phyloP scores from a whole-genome alignment of 805 yeast species.

The Maudiozyma serrabonitensis region DNA sequence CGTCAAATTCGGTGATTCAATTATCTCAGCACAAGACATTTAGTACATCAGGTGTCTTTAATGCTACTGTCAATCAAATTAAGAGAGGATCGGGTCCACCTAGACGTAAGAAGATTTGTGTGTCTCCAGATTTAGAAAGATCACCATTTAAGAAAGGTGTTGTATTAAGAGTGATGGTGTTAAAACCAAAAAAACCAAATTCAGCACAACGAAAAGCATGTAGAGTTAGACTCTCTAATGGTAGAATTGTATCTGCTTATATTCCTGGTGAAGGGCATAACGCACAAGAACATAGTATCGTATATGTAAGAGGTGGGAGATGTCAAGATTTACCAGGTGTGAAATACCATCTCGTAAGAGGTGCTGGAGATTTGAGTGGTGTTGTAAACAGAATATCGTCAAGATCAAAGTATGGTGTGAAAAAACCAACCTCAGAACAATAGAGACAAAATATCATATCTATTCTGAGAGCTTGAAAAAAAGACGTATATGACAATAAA shows the following conservation, averaged over 20 bases:
- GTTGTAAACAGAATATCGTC: conserved; percentile 88
- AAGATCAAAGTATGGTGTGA: conserved; percentile 89
- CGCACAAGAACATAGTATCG: conserved; percentile 95
- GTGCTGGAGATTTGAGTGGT: conserved; percentile 86
- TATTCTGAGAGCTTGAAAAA: too few relatives aligned
- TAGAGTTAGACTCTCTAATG: conserved; percentile 86
- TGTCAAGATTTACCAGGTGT: conserved; percentile 98
- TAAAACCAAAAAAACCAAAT: conserved; percentile 97
- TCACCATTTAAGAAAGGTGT: conserved; percentile 91
- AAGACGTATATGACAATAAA: too few relatives aligned
- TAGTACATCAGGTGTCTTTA: neutral
- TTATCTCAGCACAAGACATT: neutral
- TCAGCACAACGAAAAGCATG: conserved; percentile 97
- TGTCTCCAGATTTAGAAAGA: conserved; percentile 73
- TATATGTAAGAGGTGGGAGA: conserved; percentile 95
- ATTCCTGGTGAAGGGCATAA: conserved; percentile 99
- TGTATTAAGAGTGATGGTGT: conserved; percentile 83
- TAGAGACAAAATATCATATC: neutral
- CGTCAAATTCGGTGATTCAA: neutral
- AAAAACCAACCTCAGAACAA: conserved; percentile 47
- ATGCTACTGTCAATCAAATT: conserved; percentile 69
- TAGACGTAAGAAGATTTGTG: conserved; percentile 33
- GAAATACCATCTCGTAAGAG: conserved; percentile 87
- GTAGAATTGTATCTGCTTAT: conserved; percentile 80
- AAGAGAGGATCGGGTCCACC: conserved; percentile 52